Evolutionary conservation across 2,329 filamentous ascomycete species (phyloP), one percentile per base, ranked within the genome.

Genomic region (Colletotrichum lentis): DNA sequence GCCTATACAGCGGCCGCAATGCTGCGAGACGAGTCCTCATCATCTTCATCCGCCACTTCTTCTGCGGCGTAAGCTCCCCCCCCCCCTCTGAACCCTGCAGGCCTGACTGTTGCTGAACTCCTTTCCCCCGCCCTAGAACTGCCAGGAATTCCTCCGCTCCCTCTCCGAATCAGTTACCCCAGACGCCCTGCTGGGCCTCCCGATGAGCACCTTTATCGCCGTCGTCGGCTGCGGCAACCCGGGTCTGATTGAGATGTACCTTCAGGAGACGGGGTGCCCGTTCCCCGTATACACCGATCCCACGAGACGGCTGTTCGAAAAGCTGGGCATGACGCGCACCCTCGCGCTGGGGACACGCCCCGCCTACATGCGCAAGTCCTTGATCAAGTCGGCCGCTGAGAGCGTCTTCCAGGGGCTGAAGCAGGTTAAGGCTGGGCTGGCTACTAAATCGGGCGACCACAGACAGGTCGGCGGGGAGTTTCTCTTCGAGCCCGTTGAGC

Each of bases 271-370:
- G 0, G 76, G 76, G n/a, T 92, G 90, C 73, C 84, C 85, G 1
- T 94, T 90, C 79, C 88, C 89, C n/a, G 85, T 94, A 66, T 94
- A 92, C 80, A 87, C 90, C n/a, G 91, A 94, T 75, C 91, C 91
- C 0, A 88, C 86, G 3, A 82, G 86, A 39, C 84, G 84, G 41
- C 82, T 94, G 7, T 93, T 93, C 79, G 79, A 85, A 46, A 81
- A 84, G 57, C 84, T 95, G 1, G 90, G 87, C 70, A 92, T 94
- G 90, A 82, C 84, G 12, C 86, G 85, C 69, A 91, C 90, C 1
- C 81, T 89, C 43, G 82, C 82, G 1, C 73, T 90, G 22, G 91
- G 91, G 5, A 31, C 75, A 2, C 80, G 84, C 50, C 91, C 91
- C 0, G 84, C 83, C 3, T 94, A 94, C 76, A 86, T 90, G 76